phyloP scores from a whole-genome alignment of 2,329 filamentous ascomycete species.

The Trichophaea hybrida region DNA sequence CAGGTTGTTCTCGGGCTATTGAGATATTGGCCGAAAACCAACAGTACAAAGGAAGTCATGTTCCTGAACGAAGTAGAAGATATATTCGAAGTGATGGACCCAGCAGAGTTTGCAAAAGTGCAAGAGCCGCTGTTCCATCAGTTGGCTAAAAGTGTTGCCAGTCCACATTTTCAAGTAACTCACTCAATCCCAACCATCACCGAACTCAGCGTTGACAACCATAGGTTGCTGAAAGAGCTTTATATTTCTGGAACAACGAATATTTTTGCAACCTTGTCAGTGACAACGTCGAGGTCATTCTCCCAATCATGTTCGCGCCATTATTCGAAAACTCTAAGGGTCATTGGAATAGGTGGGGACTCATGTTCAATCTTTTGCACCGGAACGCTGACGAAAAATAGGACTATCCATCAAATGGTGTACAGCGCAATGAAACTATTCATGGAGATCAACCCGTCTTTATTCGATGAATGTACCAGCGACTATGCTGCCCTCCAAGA shows the following conservation, averaged over 20 bases:
- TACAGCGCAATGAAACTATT: conserved; percentile 99
- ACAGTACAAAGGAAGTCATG: conserved; percentile 99
- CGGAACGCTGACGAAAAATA: conserved; percentile 34
- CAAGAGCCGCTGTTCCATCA: conserved; percentile 97
- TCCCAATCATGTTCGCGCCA: conserved; percentile 98
- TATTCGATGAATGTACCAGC: conserved; percentile 97
- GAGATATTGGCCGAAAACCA: conserved; percentile 97
- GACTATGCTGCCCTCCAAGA: conserved; percentile 96
- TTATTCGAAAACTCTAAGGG: conserved; percentile 98
- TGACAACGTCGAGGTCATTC: conserved; percentile 95
- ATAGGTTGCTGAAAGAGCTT: conserved; percentile 77
- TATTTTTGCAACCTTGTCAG: conserved; percentile 99
- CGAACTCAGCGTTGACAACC: conserved; percentile 14
- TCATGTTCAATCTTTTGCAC: conserved; percentile 5
- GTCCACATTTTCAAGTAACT: conserved; percentile 78
- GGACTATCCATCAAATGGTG: conserved; percentile 98
- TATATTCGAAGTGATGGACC: conserved; percentile 99
- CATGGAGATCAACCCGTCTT: conserved; percentile 98
- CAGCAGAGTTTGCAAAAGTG: conserved; percentile 94
- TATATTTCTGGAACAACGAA: conserved; percentile 99
- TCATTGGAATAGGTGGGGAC: conserved; percentile 81
- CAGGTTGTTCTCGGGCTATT: conserved; percentile 86
- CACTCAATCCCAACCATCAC: background rate
- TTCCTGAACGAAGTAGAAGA: conserved; percentile 98
- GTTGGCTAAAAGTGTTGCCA: conserved; percentile 92